Percentiles rank a stretch among this genome's conserved stretches.
Conservation (phyloP, 176 grass and related monocot genomes). For the Eleusine indica region DNA sequence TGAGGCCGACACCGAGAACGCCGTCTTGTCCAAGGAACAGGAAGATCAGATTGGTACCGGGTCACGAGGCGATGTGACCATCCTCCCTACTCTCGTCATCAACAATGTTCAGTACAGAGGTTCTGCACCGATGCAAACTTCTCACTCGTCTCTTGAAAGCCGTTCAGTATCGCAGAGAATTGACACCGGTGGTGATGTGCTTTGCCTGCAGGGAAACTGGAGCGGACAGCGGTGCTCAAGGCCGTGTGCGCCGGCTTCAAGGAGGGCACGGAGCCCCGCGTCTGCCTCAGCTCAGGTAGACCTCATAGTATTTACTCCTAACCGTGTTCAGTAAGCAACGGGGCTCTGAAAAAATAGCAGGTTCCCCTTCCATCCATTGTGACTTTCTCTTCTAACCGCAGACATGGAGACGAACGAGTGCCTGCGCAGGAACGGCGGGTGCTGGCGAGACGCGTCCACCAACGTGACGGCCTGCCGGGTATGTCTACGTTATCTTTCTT, state of each 20-base stretch:
- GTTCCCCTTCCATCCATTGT: neutral
- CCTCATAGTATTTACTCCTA: no score
- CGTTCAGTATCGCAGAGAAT: neutral
- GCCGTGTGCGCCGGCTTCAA: slow-evolving; percentile 93
- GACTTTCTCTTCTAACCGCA: neutral
- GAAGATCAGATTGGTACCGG: slow-evolving; percentile 79
- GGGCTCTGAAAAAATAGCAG: neutral
- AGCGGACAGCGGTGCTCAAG: slow-evolving; percentile 88
- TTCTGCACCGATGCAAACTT: neutral
- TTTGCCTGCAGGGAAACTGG: slow-evolving; percentile 62
- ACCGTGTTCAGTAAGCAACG: neutral
- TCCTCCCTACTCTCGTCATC: slow-evolving; percentile 88
- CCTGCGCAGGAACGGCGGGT: slow-evolving; percentile 74
- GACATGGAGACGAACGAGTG: slow-evolving; percentile 93
- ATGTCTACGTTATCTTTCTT: neutral
- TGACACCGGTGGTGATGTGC: neutral
- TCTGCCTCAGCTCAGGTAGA: slow-evolving; percentile 81
- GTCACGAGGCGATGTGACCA: slow-evolving; percentile 82
- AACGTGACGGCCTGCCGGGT: slow-evolving; percentile 94
- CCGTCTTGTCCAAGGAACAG: slow-evolving; percentile 83
- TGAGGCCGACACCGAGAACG: slow-evolving; percentile 82
- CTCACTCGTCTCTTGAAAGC: neutral
- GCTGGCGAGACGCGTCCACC: slow-evolving; percentile 63
- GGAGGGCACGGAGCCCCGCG: slow-evolving; percentile 80
- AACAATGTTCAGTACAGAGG: slow-evolving; percentile 99